Conservation (phyloP, 495 filamentous ascomycete species). For the Penicillium subrubescens region DNA sequence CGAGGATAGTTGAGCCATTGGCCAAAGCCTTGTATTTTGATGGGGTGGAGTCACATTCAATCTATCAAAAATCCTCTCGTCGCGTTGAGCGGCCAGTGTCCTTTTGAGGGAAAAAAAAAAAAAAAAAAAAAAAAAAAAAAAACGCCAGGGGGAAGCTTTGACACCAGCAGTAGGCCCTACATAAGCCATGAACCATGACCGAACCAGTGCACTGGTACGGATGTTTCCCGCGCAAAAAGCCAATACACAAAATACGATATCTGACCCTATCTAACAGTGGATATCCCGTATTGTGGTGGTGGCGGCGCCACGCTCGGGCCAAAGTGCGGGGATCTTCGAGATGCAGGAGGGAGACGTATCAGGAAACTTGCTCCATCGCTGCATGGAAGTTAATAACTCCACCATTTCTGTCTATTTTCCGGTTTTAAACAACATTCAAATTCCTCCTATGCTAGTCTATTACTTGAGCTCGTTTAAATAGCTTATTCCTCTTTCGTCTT, state of each 20-base stretch:
- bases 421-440: neutral
- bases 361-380: constrained; percentile 12
- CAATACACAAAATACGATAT: neutral
- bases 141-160: too few species aligned
- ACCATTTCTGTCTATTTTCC: neutral
- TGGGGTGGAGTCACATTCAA: neutral
- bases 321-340: constrained; percentile 6
- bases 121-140: too few species aligned
- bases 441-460: neutral
- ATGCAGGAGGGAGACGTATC: neutral
- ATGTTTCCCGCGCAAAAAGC: neutral
- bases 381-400: neutral
- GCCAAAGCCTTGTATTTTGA: neutral
- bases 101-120: neutral
- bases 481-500: neutral
- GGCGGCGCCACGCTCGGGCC: neutral
- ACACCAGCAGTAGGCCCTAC: neutral
- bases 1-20: constrained; percentile 13
- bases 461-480: neutral
- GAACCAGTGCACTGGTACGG: neutral
- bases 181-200: neutral
- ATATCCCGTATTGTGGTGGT: neutral
- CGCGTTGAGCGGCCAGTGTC: neutral
- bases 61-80: neutral
- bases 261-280: constrained; percentile 2